These are phyloP conservation scores for Cladosporium velox DNA, from an alignment of 2,329 filamentous ascomycete genomes.

Conservation along the genomic window DNA sequence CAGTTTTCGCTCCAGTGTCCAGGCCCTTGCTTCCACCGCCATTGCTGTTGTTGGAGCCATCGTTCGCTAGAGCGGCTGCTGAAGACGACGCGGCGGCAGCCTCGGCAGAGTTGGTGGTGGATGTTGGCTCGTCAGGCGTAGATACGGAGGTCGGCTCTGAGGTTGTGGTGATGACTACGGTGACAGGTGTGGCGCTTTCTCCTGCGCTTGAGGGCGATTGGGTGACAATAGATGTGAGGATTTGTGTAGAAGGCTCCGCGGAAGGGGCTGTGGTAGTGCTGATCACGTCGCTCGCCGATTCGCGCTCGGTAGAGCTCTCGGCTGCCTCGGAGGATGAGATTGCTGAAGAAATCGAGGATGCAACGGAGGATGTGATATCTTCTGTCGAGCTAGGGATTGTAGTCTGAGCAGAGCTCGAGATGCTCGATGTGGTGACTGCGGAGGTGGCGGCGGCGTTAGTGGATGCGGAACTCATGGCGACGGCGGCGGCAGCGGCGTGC, in stretches of 20 bases:
- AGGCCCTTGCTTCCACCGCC: conserved; percentile 49
- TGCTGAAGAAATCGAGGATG: conserved; percentile 27
- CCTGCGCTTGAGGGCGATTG: conserved; percentile 22
- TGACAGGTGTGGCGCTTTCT: conserved; percentile 22
- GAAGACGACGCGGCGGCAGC: conserved; percentile 25
- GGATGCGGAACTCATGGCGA: conserved; percentile 10
- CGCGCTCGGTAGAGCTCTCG: conserved; percentile 18
- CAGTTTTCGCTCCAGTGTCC: conserved; percentile 70
- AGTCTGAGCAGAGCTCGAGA: conserved; percentile 17
- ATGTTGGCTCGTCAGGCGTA: conserved; percentile 20
- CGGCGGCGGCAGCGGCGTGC: not conserved
- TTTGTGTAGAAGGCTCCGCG: conserved; percentile 26
- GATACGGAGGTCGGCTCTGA: conserved; percentile 21
- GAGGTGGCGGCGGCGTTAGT: conserved; percentile 1
- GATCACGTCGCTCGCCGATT: conserved; percentile 15
- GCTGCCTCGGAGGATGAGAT: conserved; percentile 18
- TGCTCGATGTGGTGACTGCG: conserved; percentile 19
- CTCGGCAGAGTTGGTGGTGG: conserved; percentile 9
- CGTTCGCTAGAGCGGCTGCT: conserved; percentile 24
- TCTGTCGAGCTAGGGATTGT: conserved; percentile 12
- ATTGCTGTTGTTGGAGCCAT: conserved; percentile 21
- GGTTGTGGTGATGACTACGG: conserved; percentile 29
- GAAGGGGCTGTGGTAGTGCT: conserved; percentile 28
- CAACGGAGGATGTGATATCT: conserved; percentile 22
- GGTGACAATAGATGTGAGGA: conserved; percentile 31